Conservation (phyloP, 345 rosid genomes). For the Euphorbia lathyris region DNA sequence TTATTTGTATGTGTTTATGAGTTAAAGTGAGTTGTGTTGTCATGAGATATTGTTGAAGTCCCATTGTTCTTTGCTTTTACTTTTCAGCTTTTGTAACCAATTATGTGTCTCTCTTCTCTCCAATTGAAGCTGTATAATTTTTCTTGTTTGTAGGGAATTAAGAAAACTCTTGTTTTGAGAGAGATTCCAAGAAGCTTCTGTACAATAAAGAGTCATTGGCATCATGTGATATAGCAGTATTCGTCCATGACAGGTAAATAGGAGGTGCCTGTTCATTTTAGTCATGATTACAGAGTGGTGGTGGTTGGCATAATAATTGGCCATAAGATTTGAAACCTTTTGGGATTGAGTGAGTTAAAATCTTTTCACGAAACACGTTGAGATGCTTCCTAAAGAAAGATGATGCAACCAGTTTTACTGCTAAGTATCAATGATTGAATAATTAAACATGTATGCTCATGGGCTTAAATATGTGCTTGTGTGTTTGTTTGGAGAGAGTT, state of each 20-base stretch:
- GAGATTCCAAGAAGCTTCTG: slow-evolving; percentile 72
- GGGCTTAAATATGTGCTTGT: neutral
- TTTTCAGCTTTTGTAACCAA: neutral
- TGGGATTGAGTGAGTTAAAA: neutral
- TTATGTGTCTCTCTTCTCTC: neutral
- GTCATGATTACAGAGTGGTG: neutral
- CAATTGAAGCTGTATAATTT: neutral
- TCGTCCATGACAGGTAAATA: slow-evolving; percentile 81
- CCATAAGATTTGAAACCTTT: slow-evolving; percentile 5
- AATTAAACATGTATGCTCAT: neutral
- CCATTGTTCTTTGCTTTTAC: neutral
- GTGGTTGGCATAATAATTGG: neutral
- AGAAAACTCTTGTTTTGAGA: slow-evolving; percentile 76
- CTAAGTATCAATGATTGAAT: neutral
- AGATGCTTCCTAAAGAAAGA: neutral
- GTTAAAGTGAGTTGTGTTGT: neutral
- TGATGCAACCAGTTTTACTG: neutral
- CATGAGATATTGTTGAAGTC: neutral
- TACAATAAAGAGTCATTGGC: slow-evolving; percentile 76
- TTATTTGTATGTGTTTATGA: no score
- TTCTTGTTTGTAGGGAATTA: slow-evolving; percentile 48
- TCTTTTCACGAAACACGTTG: neutral
- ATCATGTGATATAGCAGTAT: slow-evolving; percentile 84
- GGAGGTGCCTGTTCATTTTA: neutral
- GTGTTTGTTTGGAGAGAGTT: neutral